Base-by-base conservation (phyloP, 192 early-diverging fungal genomes). In the Gigaspora rosea region DNA sequence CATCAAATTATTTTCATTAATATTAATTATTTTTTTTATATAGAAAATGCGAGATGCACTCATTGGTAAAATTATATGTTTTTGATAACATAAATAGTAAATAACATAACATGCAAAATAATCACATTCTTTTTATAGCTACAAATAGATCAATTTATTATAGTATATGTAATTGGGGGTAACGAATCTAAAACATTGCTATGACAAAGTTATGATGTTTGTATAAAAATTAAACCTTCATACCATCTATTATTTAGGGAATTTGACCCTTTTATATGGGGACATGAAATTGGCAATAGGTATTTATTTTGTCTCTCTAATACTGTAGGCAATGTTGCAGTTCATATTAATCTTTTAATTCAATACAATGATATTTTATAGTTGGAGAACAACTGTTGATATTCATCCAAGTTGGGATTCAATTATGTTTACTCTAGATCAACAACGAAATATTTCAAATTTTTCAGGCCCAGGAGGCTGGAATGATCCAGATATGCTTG, bases 401-500 rank as follows among this genome's bases (percentile, higher is more conserved):
- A 81, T 81, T 1, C 3, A 2, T 13, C 15, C 35, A 46, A 16
- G 13, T 18, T 65, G 63, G 63, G 0, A 3, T 18, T 65, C 63
- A 46, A 65, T 65, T 41, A 16, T 65, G 16, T 12, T 3, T 36
- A 65, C 36, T 36, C 18, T 65, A 18, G 8, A 7, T 18, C 33
- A 16, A 36, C 63, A 65, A 46, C 35, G 36, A 15, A 22, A 3
- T 8, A 71, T 71, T 52, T 32, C 49, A 50, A 59, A 83, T 11
- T 81, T 76, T 46, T 33, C 78, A 18, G 77, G 58, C 35, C 82
- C 82, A 49, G 86, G 86, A 52, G 85, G 83, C 12, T 88, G 77
- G 62, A 87, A 87, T 77, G 87, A 88, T 75, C 80, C 83, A 52
- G 87, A 88, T 71, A 87, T 88, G 86, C 75, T 88, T 50, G 83